phyloP scores from a whole-genome alignment of 441 rosid species.

The Breynia disticha region DNA sequence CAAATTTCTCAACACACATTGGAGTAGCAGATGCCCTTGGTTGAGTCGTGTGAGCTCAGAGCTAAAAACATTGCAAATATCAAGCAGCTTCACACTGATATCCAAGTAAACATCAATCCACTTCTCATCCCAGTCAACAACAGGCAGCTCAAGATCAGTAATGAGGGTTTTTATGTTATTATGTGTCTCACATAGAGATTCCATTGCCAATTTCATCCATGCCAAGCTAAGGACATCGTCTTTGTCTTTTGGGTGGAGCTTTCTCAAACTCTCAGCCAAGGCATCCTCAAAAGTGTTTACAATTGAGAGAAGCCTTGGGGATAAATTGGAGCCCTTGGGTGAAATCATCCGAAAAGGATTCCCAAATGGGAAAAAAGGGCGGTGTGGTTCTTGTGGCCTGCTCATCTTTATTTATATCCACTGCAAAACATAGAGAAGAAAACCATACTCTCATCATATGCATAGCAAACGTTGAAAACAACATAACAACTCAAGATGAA shows the following conservation, averaged over 20 bases:
- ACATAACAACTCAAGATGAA: no score
- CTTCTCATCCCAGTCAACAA: conserved; percentile 80
- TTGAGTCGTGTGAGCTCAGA: conserved; percentile 65
- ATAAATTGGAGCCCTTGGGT: conserved; percentile 53
- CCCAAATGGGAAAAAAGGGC: conserved; percentile 69
- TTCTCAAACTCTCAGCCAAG: conserved; percentile 48
- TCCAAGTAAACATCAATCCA: conserved; percentile 90
- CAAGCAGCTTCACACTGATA: conserved; percentile 79
- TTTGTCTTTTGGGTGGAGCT: conserved; percentile 50
- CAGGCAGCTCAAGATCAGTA: conserved; percentile 73
- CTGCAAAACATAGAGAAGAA: conserved; percentile 24
- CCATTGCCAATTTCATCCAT: conserved; percentile 82
- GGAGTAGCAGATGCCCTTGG: conserved; percentile 82
- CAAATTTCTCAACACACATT: conserved; percentile 57
- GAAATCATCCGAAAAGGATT: conserved; percentile 71
- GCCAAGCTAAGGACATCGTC: conserved; percentile 51
- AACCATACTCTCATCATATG: no score
- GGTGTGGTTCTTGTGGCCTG: conserved; percentile 61
- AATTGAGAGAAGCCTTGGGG: conserved; percentile 38
- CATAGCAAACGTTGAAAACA: no score
- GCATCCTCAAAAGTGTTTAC: conserved; percentile 54
- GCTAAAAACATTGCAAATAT: conserved; percentile 66
- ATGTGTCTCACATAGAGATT: conserved; percentile 60
- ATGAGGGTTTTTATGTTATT: conserved; percentile 53
- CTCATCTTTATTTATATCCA: conserved; percentile 46